Conservation (phyloP, 768 basidiomycete species). For the Lactifluus pinguis region DNA sequence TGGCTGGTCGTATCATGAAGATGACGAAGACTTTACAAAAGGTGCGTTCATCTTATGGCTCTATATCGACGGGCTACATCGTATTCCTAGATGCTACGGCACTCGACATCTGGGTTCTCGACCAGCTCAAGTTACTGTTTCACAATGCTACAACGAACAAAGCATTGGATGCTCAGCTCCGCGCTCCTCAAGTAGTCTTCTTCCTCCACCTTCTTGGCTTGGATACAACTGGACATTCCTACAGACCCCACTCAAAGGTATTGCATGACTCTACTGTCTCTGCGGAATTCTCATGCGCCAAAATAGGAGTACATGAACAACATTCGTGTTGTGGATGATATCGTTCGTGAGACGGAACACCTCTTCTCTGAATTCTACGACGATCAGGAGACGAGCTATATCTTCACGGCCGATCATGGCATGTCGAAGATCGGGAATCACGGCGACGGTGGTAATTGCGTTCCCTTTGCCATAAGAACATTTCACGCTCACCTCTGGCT, state of each 20-base stretch:
- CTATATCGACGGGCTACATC: background rate
- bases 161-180: conserved; percentile 41
- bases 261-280: too few species aligned
- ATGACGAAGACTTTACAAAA: conserved; percentile 82
- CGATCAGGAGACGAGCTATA: conserved; percentile 60
- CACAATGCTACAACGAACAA: conserved; percentile 26
- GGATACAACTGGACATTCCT: conserved; percentile 83
- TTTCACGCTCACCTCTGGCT: too few species aligned
- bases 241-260: conserved; percentile 47
- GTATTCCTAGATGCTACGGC: conserved; percentile 50
- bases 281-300: background rate
- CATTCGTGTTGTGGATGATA: conserved; percentile 66
- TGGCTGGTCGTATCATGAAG: conserved; percentile 68
- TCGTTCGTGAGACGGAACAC: conserved; percentile 57
- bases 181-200: conserved; percentile 55
- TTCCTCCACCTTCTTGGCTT: conserved; percentile 79
- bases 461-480: too few species aligned
- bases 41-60: conserved; percentile 30
- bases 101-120: too few species aligned
- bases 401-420: conserved; percentile 86
- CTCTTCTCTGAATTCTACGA: conserved; percentile 55
- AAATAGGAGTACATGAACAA: conserved; percentile 78
- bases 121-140: too few species aligned
- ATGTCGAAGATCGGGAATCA: conserved; percentile 88
- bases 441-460: conserved; percentile 22